Evolutionary conservation across 1,284 basidiomycete species (phyloP), one percentile per base, ranked within the genome.

Genomic region (Clitocybe nebularis): DNA sequence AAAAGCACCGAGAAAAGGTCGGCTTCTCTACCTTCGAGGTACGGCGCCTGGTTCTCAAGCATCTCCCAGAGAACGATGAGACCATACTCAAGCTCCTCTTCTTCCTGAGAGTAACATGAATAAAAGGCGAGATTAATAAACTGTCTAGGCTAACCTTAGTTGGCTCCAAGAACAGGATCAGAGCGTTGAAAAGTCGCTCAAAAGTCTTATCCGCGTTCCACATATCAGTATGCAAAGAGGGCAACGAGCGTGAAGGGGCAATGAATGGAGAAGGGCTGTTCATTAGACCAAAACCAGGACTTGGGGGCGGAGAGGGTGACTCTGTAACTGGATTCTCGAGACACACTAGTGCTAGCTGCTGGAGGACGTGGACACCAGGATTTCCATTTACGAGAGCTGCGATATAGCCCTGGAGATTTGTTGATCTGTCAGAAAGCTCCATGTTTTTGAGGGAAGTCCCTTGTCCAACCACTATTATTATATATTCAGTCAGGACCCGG

Each of bases 31-130:
- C 85, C 84, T 57, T 90, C 87, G 5, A 89, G 63, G 47, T 80
- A 74, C 28, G 71, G 60, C 13, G 74, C 66, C 57, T 87, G 84
- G 50, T 81, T 76, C 53, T 80, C 80, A 9, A 89, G 63, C 54
- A 88, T 73, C 62, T 89, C 86, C 83, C 83, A 89, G 16, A 88
- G 53, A 25, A 84, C 69, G 52, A 89, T 80, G 50, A 90, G 63
- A 21, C 79, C 85, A 54, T 86, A 84, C 56, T 85, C 81, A 23
- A 89, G 65, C 46, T 74, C 69, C 48, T 81, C 76, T 42, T 74
- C 73, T 41, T 64, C 64, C 86, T 89, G 54, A 25, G 46, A 45
- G 36, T 46, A 39, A 38, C 47, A 53, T 38, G 49, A 43, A 41
- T 50, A 38, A 44, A 50, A 47, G 37, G 43, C 51, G 36, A 53